Evolutionary conservation across 495 filamentous ascomycete species (phyloP).

Genomic region (Annulohypoxylon moriforme): DNA sequence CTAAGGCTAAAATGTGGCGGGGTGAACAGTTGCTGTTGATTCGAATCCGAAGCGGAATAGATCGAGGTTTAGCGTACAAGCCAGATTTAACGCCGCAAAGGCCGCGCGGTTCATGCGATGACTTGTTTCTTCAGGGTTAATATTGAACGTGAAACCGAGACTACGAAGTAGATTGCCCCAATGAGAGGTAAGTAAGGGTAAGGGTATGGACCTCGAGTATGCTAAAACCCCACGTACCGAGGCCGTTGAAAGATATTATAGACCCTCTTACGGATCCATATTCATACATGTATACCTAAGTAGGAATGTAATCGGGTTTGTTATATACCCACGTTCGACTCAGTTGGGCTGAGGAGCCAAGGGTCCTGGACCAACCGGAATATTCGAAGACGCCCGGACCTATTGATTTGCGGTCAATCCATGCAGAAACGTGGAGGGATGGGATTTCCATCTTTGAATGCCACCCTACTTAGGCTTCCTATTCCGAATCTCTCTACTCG

Average conservation of each 20-base stretch:
- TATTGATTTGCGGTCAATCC: slow-evolving; percentile 38
- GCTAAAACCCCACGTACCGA: slow-evolving; percentile 1
- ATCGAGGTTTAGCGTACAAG: slow-evolving; percentile 24
- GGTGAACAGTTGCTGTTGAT: neutral
- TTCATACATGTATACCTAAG: neutral
- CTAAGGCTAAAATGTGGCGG: slow-evolving; percentile 7
- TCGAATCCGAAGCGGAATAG: slow-evolving; percentile 24
- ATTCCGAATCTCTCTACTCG: slow-evolving; percentile 13
- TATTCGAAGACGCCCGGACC: slow-evolving; percentile 33
- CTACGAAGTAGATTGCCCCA: neutral
- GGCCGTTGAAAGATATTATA: neutral
- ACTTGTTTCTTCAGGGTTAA: neutral
- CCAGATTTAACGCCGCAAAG: slow-evolving; percentile 10
- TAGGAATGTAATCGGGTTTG: slow-evolving; percentile 15
- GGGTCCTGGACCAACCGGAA: slow-evolving; percentile 37
- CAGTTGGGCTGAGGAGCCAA: slow-evolving; percentile 33
- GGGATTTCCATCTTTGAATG: slow-evolving; percentile 30
- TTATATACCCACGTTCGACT: slow-evolving; percentile 11
- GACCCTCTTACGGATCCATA: slow-evolving; percentile 9
- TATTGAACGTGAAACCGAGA: slow-evolving; percentile 2
- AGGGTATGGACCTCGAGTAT: slow-evolving; percentile 4
- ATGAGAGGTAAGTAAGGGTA: neutral
- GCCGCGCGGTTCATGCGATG: slow-evolving; percentile 22
- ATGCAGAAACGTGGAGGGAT: slow-evolving; percentile 44
- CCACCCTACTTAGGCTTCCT: slow-evolving; percentile 19